Conservation (phyloP, 2,329 filamentous ascomycete species). For the Pleomassaria siparia region DNA sequence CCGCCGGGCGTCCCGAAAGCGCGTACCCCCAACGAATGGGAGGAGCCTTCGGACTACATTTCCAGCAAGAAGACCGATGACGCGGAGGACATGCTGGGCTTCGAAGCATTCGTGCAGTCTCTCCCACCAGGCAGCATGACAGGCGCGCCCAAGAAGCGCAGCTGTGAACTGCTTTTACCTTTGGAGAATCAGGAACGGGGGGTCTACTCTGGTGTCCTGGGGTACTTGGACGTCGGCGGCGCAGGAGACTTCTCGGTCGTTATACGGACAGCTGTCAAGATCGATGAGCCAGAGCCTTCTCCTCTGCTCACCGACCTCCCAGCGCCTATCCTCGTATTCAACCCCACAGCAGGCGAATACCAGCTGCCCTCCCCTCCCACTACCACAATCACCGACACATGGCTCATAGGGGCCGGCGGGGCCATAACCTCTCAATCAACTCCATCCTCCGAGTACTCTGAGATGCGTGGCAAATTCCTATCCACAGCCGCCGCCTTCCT, state of each 20-base stretch:
- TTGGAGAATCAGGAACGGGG: slow-evolving; percentile 69
- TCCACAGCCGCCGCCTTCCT: slow-evolving; percentile 35
- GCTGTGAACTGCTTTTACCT: slow-evolving; percentile 75
- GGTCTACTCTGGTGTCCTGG: slow-evolving; percentile 85
- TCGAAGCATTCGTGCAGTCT: slow-evolving; percentile 75
- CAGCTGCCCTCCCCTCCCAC: background rate
- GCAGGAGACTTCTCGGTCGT: slow-evolving; percentile 89
- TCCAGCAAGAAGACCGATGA: slow-evolving; percentile 8
- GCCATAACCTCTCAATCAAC: slow-evolving; percentile 86
- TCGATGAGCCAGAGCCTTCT: slow-evolving; percentile 17
- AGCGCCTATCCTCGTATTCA: no score
- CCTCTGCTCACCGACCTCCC: background rate
- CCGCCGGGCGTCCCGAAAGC: slow-evolving; percentile 26
- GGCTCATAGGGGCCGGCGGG: slow-evolving; percentile 87
- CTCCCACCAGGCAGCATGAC: slow-evolving; percentile 96
- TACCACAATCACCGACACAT: slow-evolving; percentile 41
- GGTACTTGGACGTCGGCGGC: slow-evolving; percentile 85
- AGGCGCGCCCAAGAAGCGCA: slow-evolving; percentile 90
- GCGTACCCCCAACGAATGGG: slow-evolving; percentile 33
- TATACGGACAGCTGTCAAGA: slow-evolving; percentile 74
- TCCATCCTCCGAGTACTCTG: slow-evolving; percentile 77
- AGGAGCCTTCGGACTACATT: slow-evolving; percentile 29
- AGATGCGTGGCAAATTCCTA: slow-evolving; percentile 65
- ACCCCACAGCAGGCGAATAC: background rate
- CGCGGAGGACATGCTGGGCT: slow-evolving; percentile 54